Evolutionary conservation across 805 yeast species (phyloP).

Genomic region (Lipomyces yamadae): DNA sequence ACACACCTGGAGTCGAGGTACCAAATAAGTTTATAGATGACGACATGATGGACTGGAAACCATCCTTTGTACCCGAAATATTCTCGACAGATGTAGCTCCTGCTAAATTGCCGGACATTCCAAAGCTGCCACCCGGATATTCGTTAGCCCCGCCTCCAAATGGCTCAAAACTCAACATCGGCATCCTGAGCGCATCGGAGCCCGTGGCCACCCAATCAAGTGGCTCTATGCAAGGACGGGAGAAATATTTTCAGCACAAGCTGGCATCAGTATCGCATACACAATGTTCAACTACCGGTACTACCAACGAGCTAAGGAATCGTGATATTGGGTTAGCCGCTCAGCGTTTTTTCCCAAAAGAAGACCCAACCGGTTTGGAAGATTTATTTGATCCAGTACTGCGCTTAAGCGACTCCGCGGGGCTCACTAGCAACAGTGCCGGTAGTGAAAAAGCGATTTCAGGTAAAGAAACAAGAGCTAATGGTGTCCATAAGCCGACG

Average conservation of each 20-base stretch:
- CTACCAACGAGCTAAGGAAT: neutral
- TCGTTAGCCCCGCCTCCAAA: constrained; percentile 27
- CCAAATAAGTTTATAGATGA: neutral
- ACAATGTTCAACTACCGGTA: neutral
- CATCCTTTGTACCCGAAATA: constrained; percentile 12
- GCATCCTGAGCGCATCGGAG: neutral
- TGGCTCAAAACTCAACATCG: constrained; percentile 2
- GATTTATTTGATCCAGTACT: constrained; percentile 32
- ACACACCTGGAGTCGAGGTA: neutral
- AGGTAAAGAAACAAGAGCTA: constrained; percentile 1
- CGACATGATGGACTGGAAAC: constrained; percentile 33
- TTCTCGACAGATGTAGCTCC: neutral
- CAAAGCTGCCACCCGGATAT: constrained; percentile 19
- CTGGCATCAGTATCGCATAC: neutral
- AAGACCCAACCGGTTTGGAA: constrained; percentile 34
- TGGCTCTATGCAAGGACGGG: constrained; percentile 4
- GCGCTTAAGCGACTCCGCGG: constrained; percentile 17
- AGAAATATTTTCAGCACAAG: constrained; percentile 13
- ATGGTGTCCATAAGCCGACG: neutral
- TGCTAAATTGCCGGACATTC: constrained; percentile 14
- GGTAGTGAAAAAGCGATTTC: neutral
- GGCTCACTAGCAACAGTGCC: neutral
- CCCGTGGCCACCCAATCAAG: neutral
- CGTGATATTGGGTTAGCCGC: constrained; percentile 15
- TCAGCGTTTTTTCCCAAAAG: constrained; percentile 31